Evolutionary conservation across 1,284 basidiomycete species (phyloP).

Genomic region (Sanghuangporus baumii): DNA sequence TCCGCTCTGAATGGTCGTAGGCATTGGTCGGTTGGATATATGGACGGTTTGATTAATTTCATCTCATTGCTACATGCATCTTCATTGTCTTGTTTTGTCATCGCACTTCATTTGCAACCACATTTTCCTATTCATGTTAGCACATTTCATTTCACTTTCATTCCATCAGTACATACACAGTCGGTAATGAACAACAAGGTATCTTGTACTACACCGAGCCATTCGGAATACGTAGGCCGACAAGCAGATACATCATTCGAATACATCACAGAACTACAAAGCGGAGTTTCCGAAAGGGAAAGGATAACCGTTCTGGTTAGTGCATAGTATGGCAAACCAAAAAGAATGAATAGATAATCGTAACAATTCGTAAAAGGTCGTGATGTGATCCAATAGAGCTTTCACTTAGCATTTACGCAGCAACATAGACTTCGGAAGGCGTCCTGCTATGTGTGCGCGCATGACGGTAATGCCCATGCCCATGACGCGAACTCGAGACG

Average conservation of each 20-base stretch:
- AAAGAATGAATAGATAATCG: background rate
- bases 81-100: background rate
- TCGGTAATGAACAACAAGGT: background rate
- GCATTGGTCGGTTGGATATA: no score
- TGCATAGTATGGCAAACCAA: background rate
- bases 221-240: background rate
- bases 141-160: background rate
- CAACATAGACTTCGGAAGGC: background rate
- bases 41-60: background rate
- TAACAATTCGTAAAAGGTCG: background rate
- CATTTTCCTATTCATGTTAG: background rate
- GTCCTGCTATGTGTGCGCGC: background rate
- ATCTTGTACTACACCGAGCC: background rate
- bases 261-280: background rate
- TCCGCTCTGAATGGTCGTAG: no score
- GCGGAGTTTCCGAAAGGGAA: background rate
- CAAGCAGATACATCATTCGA: background rate
- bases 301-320: background rate
- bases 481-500: slow-evolving; percentile 5
- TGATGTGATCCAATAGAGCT: background rate
- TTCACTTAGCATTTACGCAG: background rate
- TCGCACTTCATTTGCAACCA: background rate
- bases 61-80: background rate
- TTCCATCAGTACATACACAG: background rate
- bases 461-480: background rate